Conservation (phyloP, 1,284 basidiomycete species). For the Rhodotorula sp. region DNA sequence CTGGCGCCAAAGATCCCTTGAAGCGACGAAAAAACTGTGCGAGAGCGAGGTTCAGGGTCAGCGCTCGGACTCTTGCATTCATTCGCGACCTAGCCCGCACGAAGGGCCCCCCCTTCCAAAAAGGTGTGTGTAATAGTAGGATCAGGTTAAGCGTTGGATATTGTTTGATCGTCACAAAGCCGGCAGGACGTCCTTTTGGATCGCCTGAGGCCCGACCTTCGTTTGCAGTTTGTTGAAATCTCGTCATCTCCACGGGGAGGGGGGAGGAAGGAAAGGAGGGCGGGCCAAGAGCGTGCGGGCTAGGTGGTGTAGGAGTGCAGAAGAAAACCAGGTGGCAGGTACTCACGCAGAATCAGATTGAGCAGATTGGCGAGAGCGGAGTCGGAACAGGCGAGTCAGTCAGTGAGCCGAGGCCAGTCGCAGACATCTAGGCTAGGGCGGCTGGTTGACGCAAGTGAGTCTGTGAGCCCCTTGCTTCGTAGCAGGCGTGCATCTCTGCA, state of each 20-base stretch:
- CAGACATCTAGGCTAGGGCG: too few species aligned
- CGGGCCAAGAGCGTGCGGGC: too few species aligned
- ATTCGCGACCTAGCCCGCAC: too few species aligned
- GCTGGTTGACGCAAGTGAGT: too few species aligned
- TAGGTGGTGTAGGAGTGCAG: too few species aligned
- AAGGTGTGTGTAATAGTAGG: background rate
- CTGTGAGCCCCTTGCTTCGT: too few species aligned
- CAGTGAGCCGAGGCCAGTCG: too few species aligned
- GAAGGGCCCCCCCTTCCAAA: background rate
- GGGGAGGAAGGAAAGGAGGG: background rate
- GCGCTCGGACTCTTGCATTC: background rate
- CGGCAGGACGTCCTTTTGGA: background rate
- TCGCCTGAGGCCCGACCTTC: background rate
- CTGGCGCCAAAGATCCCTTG: background rate
- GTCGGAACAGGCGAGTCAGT: too few species aligned
- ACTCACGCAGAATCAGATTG: too few species aligned
- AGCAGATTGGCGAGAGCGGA: too few species aligned
- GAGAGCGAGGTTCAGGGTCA: background rate
- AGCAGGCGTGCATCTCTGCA: too few species aligned
- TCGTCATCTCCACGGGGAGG: slow-evolving; percentile 5
- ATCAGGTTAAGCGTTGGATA: slow-evolving; percentile 23
- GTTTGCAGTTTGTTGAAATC: slow-evolving; percentile 10
- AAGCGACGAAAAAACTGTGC: background rate
- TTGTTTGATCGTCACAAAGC: background rate
- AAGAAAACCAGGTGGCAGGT: too few species aligned